Percentiles rank a stretch among this genome's conserved stretches.
Conservation (phyloP, 306 rosid genomes). For the Gastrolobium villosum region DNA sequence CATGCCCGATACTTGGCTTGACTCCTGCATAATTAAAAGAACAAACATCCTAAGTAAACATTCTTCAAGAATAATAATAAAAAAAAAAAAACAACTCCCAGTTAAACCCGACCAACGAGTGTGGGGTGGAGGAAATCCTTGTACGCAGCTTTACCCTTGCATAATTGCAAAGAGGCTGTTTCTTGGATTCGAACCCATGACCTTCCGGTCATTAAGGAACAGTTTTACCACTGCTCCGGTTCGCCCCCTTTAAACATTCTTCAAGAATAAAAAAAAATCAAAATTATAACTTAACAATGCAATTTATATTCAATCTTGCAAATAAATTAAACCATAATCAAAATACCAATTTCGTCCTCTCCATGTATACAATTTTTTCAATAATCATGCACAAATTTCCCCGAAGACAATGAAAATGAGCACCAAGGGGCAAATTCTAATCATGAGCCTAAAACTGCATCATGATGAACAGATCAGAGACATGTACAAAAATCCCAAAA, state of each 20-base stretch:
- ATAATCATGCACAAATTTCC: constrained; percentile 21
- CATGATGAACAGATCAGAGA: background rate
- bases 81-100: too few relatives aligned
- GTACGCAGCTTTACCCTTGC: too few relatives aligned
- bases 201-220: too few relatives aligned
- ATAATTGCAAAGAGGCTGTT: too few relatives aligned
- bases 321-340: background rate
- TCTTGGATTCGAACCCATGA: too few relatives aligned
- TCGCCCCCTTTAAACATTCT: background rate
- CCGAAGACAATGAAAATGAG: background rate
- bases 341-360: background rate
- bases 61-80: background rate
- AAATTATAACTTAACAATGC: background rate
- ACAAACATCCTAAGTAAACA: constrained; percentile 16
- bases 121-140: too few relatives aligned
- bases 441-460: background rate
- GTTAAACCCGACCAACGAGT: too few relatives aligned
- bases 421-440: constrained; percentile 3
- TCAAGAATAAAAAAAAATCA: background rate
- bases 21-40: constrained; percentile 63
- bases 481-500: constrained; percentile 1
- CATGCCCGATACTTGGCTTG: constrained; percentile 66
- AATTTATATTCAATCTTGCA: background rate
- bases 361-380: background rate
- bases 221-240: too few relatives aligned